A percentile compares a stretch with the other conserved stretches of the same genome.
Evolutionary conservation across 139 green algal species (phyloP).

Genomic region (Chlorella sp.): DNA sequence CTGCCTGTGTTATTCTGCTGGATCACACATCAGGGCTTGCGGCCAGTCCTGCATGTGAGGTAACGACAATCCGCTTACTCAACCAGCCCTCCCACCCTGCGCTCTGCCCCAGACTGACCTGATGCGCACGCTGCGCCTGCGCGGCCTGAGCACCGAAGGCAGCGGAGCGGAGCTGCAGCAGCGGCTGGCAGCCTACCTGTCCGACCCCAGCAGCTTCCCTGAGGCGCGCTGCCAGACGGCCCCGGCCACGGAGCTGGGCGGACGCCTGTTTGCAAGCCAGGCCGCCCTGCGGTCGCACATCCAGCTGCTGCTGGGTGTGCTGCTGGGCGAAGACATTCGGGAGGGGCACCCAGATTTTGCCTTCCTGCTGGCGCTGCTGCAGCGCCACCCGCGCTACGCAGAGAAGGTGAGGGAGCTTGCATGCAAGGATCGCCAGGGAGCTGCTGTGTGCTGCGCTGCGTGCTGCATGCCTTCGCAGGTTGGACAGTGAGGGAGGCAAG

Average conservation of each 20-base stretch:
- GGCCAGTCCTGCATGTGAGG: no score
- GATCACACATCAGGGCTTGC: no score
- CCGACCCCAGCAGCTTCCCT: background rate
- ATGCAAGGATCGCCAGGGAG: no score
- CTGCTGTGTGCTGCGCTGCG: no score
- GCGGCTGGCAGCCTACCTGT: background rate
- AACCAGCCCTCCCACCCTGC: background rate
- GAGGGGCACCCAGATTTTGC: slow-evolving; percentile 5
- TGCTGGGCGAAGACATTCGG: background rate
- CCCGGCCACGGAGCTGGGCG: background rate
- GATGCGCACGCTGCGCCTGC: background rate
- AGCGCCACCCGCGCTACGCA: slow-evolving; percentile 5
- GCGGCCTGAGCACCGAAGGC: background rate
- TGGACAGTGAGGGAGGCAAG: no score
- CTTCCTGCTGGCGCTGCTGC: slow-evolving; percentile 9
- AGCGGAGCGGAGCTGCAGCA: background rate
- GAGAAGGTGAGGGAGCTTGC: slow-evolving; percentile 2
- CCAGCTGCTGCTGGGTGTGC: slow-evolving; percentile 14
- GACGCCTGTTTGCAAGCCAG: background rate
- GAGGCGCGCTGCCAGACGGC: background rate
- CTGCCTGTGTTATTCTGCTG: no score
- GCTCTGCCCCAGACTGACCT: background rate
- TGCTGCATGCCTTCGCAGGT: no score
- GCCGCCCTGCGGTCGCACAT: background rate
- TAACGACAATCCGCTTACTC: no score